A percentile compares a stretch with the other conserved stretches of the same genome.
phyloP scores from a whole-genome alignment of 192 early-diverging fungal species.

The Pilaira anomala region DNA sequence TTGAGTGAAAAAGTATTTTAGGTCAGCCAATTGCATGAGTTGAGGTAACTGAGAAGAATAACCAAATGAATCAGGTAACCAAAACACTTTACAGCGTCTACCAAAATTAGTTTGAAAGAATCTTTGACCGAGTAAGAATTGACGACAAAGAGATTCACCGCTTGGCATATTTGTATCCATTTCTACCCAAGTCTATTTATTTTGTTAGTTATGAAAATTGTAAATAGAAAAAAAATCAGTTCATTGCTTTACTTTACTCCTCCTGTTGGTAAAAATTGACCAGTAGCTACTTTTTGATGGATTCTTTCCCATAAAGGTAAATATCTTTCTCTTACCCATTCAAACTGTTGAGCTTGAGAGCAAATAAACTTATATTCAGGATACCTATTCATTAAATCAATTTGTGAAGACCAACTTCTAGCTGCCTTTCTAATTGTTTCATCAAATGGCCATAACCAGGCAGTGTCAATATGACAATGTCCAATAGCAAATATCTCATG shows the following conservation, averaged over 20 bases:
- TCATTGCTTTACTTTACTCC: slow-evolving; percentile 40
- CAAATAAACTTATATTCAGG: slow-evolving; percentile 90
- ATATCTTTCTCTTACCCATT: slow-evolving; percentile 85
- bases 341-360: slow-evolving; percentile 96
- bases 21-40: slow-evolving; percentile 69
- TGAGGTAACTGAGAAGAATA: slow-evolving; percentile 77
- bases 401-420: slow-evolving; percentile 78
- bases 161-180: slow-evolving; percentile 98
- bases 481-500: slow-evolving; percentile 87
- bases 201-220: neutral
- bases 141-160: slow-evolving; percentile 91
- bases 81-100: slow-evolving; percentile 71
- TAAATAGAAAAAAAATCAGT: slow-evolving; percentile 1
- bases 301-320: slow-evolving; percentile 79
- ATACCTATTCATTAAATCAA: slow-evolving; percentile 79
- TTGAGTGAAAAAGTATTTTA: slow-evolving; percentile 98
- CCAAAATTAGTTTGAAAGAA: slow-evolving; percentile 83
- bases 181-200: slow-evolving; percentile 83
- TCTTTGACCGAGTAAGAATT: slow-evolving; percentile 72
- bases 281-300: slow-evolving; percentile 61
- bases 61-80: slow-evolving; percentile 95
- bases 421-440: slow-evolving; percentile 96
- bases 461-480: slow-evolving; percentile 76
- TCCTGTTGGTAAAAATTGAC: slow-evolving; percentile 91
- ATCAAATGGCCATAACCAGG: slow-evolving; percentile 78